These are phyloP conservation scores for Flaveria ramosissima DNA, from an alignment of 129 eudicot genomes.

Conservation along the genomic window DNA sequence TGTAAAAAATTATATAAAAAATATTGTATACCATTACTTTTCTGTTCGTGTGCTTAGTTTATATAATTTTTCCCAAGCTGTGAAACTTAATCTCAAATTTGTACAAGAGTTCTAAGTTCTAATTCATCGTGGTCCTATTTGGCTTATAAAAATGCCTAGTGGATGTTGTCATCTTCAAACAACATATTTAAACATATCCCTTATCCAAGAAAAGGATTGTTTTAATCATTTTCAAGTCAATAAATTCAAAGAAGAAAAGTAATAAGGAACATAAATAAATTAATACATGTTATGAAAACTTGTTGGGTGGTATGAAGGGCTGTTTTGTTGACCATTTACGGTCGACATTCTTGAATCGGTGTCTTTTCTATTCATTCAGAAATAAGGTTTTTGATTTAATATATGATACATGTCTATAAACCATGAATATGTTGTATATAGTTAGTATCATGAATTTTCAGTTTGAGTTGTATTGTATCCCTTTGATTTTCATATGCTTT, in stretches of 20 bases:
- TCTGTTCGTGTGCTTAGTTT: no score
- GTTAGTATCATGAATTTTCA: no score
- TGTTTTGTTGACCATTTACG: background rate
- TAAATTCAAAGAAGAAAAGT: background rate
- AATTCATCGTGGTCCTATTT: background rate
- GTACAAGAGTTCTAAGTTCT: background rate
- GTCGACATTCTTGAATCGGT: conserved; percentile 5
- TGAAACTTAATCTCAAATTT: background rate
- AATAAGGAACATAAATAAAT: background rate
- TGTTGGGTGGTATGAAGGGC: conserved; percentile 1
- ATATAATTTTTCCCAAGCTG: background rate
- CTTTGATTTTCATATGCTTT: no score
- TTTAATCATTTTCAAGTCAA: background rate
- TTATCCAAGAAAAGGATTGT: background rate
- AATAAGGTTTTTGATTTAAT: background rate
- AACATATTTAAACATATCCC: background rate
- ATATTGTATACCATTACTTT: no score
- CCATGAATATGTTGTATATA: no score
- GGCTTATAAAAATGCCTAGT: background rate
- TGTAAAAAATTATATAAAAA: no score
- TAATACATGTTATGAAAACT: background rate
- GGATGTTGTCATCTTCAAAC: background rate
- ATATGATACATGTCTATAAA: background rate
- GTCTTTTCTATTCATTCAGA: background rate
- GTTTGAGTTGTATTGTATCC: no score